A percentile compares a stretch with the other conserved stretches of the same genome.
Conservation (phyloP, 305 asterid species). For the Plantago coronopus region DNA sequence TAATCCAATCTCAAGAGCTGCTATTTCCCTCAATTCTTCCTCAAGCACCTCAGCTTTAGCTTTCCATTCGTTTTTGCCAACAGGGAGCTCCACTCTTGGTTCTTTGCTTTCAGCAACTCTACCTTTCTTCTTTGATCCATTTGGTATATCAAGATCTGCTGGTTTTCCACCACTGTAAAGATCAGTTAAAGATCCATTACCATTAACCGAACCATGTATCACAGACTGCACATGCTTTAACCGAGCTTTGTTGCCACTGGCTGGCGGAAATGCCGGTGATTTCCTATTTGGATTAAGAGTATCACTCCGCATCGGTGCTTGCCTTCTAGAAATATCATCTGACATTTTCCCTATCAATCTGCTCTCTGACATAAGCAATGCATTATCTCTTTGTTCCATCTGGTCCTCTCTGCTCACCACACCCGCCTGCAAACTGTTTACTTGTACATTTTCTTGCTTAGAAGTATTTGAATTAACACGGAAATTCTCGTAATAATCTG, state of each 20-base stretch:
- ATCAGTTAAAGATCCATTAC: slow-evolving; percentile 28
- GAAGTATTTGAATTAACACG: slow-evolving; percentile 23
- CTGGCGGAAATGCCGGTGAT: slow-evolving; percentile 38
- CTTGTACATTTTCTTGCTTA: slow-evolving; percentile 24
- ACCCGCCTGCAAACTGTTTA: slow-evolving; percentile 20
- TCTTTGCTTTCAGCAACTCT: slow-evolving; percentile 31
- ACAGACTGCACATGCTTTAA: slow-evolving; percentile 61
- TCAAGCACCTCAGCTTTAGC: slow-evolving; percentile 60
- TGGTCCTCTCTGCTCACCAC: slow-evolving; percentile 7
- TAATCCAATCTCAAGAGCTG: slow-evolving; percentile 74
- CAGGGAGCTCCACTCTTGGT: slow-evolving; percentile 28
- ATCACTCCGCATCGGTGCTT: slow-evolving; percentile 37
- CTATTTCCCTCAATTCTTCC: slow-evolving; percentile 82
- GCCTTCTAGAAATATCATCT: slow-evolving; percentile 34
- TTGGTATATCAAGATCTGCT: slow-evolving; percentile 31
- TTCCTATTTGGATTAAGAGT: slow-evolving; percentile 28
- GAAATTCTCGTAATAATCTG: slow-evolving; percentile 15
- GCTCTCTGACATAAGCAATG: slow-evolving; percentile 19
- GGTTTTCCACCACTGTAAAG: slow-evolving; percentile 36
- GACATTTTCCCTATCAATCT: slow-evolving; percentile 30
- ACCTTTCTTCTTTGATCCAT: slow-evolving; percentile 30
- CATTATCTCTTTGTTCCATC: too few species aligned
- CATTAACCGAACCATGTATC: slow-evolving; percentile 33
- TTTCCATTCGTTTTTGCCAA: slow-evolving; percentile 45
- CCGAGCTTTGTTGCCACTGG: slow-evolving; percentile 34